phyloP scores from a whole-genome alignment of 1,284 basidiomycete genomes.

The Pulveroboletus sp. region DNA sequence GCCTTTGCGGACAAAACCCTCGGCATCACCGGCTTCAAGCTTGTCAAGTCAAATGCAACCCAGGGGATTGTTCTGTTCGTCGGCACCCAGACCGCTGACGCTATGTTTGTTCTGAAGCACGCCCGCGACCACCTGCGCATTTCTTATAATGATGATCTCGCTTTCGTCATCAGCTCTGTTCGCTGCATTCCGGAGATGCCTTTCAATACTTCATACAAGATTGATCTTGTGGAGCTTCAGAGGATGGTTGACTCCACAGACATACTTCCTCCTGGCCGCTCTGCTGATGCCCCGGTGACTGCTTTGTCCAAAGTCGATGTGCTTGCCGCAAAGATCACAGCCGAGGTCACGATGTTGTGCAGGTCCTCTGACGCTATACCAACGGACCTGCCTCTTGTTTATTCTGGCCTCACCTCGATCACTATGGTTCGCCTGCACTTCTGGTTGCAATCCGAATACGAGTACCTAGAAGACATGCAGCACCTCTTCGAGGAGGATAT shows the following conservation, averaged over 20 bases:
- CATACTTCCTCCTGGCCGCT: slow-evolving; percentile 7
- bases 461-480: slow-evolving; percentile 24
- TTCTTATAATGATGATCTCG: slow-evolving; percentile 22
- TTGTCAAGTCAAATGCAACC: slow-evolving; percentile 29
- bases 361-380: slow-evolving; percentile 18
- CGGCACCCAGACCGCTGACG: slow-evolving; percentile 21
- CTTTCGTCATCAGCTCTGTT: slow-evolving; percentile 23
- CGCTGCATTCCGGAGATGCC: slow-evolving; percentile 32
- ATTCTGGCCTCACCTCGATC: slow-evolving; percentile 29
- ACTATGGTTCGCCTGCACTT: slow-evolving; percentile 31
- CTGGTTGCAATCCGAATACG: slow-evolving; percentile 30
- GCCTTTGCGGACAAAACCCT: slow-evolving; percentile 22
- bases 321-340: slow-evolving; percentile 24
- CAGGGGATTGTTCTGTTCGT: slow-evolving; percentile 28
- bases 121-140: slow-evolving; percentile 23
- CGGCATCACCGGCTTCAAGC: slow-evolving; percentile 24
- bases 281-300: slow-evolving; percentile 3
- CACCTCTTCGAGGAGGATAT: slow-evolving; percentile 29
- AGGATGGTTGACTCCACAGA: slow-evolving; percentile 25
- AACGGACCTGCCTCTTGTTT: slow-evolving; percentile 25
- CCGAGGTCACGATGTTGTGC: slow-evolving; percentile 22
- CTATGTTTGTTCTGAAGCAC: slow-evolving; percentile 27
- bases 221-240: slow-evolving; percentile 30
- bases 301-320: slow-evolving; percentile 16
- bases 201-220: slow-evolving; percentile 35